These are phyloP conservation scores for Oxyria digyna DNA, from an alignment of 148 eudicot genomes.

Conservation along the genomic window DNA sequence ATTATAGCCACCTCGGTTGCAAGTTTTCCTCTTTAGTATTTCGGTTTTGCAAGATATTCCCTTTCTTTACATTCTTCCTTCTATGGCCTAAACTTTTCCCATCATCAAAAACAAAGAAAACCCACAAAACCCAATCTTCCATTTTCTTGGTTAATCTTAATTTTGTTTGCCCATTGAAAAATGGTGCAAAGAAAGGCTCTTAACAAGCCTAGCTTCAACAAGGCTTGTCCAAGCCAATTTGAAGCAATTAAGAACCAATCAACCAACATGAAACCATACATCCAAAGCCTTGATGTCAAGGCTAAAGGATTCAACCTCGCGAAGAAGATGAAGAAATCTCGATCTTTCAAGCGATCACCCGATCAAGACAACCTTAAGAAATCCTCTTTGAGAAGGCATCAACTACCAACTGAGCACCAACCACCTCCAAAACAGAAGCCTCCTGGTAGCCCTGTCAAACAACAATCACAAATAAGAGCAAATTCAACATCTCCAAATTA, in stretches of 20 bases:
- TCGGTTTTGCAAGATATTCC: neutral
- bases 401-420: slow-evolving; percentile 3
- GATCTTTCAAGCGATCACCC: slow-evolving; percentile 31
- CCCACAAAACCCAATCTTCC: neutral
- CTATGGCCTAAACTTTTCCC: slow-evolving; percentile 1
- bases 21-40: neutral
- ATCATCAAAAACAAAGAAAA: neutral
- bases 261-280: slow-evolving; percentile 27
- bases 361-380: slow-evolving; percentile 17
- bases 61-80: slow-evolving; percentile 2
- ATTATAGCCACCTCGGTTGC: neutral
- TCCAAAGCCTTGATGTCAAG: slow-evolving; percentile 26
- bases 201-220: slow-evolving; percentile 44
- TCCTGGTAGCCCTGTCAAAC: neutral
- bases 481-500: slow-evolving; percentile 68
- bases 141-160: neutral
- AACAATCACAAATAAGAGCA: too few relatives aligned
- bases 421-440: slow-evolving; percentile 15
- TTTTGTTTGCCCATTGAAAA: slow-evolving; percentile 18
- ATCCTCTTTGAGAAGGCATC: slow-evolving; percentile 10
- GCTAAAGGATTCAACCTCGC: slow-evolving; percentile 34
- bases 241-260: slow-evolving; percentile 26
- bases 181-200: slow-evolving; percentile 77
- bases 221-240: slow-evolving; percentile 18
- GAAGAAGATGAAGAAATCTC: slow-evolving; percentile 67